phyloP scores from a whole-genome alignment of 495 filamentous ascomycete genomes.

The Schizothecium vesticola region DNA sequence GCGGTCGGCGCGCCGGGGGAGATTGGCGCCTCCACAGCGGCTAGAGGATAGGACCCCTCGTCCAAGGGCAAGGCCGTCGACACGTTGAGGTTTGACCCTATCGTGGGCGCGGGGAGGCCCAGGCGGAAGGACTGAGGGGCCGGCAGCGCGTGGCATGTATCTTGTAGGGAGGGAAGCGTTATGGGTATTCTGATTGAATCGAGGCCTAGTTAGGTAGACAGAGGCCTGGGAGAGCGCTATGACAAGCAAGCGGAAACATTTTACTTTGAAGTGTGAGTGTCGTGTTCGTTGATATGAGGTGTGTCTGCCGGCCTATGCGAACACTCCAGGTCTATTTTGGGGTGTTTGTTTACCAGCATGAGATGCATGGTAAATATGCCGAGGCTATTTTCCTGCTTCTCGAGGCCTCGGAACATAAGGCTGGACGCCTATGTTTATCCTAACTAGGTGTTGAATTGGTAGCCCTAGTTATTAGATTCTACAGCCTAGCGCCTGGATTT shows the following conservation, averaged over 20 bases:
- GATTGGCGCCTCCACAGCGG: conserved; percentile 33
- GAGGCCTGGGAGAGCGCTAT: neutral
- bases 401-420: too few species aligned
- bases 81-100: neutral
- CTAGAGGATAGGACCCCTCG: conserved; percentile 14
- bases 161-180: neutral
- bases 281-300: neutral
- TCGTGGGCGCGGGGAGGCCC: neutral
- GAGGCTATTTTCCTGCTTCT: too few species aligned
- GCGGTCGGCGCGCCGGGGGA: conserved; percentile 49
- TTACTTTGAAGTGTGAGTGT: neutral
- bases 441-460: too few species aligned
- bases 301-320: too few species aligned
- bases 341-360: too few species aligned
- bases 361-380: too few species aligned
- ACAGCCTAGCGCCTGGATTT: too few species aligned
- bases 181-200: neutral
- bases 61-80: neutral
- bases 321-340: too few species aligned
- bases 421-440: too few species aligned
- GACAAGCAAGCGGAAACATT: neutral
- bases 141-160: neutral
- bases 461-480: too few species aligned
- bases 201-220: neutral
- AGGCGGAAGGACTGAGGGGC: neutral